Base-by-base conservation (phyloP, 2,329 filamentous ascomycete species). In the Aspergillus sp. region DNA sequence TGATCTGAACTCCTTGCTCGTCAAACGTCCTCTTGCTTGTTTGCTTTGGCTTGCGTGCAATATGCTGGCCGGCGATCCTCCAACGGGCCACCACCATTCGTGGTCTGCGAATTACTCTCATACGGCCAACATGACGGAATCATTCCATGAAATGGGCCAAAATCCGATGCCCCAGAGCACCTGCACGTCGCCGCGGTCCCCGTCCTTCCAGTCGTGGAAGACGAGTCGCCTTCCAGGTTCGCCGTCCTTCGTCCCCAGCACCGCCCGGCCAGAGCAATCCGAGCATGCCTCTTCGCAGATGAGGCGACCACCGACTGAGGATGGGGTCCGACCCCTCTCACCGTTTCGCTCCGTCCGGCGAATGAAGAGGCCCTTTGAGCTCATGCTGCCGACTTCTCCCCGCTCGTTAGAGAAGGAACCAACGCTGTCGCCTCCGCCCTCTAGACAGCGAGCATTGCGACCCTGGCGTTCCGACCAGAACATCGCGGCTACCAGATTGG, bases 341-440 rank as follows among this genome's bases (percentile, higher is more conserved):
- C 58, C 58, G 1, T 61, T 61, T 33, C 57, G 58, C 11, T 61
- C 58, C 1, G 58, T 61, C 7, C 51, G 54, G 12, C 53, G 41
- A 36, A 61, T 61, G 58, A 61, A 60, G 28, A 49, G 60, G 30
- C 57, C 58, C 10, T 60, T 61, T 22, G 57, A 56, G 24, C 38
- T 61, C 11, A 53, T 51, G 34, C 43, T 61, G 8, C 57, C 57
- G 6, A 34, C 43, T 5, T 60, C 57, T 2, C 57, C 58, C 11
- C 48, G 4, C 35, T 43, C 15, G 37, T 44, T 4, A 46, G 39
- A 14, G 46, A 48, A 11, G 38, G 34, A n/a, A 37, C 34, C 26
- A 19, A 39, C 17, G 42, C 43, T 6, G 41, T 35, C 27, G 40
- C 41, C 13, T 41, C n/a, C n/a, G n/a, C n/a, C 42, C 13, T 44